These are phyloP conservation scores for Ganoderma boninense DNA, from an alignment of 1,284 basidiomycete genomes.

Conservation along the genomic window DNA sequence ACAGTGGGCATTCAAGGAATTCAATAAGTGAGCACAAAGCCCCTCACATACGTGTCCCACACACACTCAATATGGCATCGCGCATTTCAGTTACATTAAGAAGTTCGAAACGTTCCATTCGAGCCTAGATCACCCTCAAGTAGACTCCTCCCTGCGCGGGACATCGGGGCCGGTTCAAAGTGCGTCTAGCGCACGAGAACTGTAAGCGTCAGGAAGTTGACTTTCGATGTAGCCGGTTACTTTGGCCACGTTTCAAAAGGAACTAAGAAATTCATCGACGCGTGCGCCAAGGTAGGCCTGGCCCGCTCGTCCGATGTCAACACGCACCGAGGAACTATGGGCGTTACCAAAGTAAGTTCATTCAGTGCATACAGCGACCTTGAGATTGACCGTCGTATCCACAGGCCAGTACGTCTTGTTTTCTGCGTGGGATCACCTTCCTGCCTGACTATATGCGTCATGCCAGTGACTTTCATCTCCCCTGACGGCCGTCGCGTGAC, in stretches of 20 bases:
- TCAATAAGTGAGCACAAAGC: constrained; percentile 51
- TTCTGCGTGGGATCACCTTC: neutral
- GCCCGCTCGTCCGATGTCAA: constrained; percentile 60
- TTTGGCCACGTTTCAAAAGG: constrained; percentile 44
- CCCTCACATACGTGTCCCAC: neutral
- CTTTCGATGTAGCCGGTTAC: constrained; percentile 37
- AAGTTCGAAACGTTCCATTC: constrained; percentile 68
- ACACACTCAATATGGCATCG: neutral
- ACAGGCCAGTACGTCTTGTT: constrained; percentile 2
- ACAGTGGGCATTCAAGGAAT: constrained; percentile 68
- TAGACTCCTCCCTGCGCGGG: constrained; percentile 55
- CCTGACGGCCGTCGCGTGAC: constrained; percentile 59
- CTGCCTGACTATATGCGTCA: constrained; percentile 1
- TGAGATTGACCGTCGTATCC: neutral
- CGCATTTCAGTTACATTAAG: constrained; percentile 57
- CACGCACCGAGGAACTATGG: constrained; percentile 55
- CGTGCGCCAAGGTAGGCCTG: constrained; percentile 57
- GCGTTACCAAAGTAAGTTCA: constrained; percentile 57
- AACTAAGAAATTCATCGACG: constrained; percentile 54
- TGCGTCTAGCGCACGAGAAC: constrained; percentile 4
- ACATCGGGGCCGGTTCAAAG: constrained; percentile 58
- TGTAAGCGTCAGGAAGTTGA: neutral
- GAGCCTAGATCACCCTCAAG: constrained; percentile 52
- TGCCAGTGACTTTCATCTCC: constrained; percentile 70
- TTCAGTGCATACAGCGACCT: neutral